Percentiles rank a stretch among this genome's conserved stretches.
Conservation (phyloP, 345 rosid species). For the Pugionium dolabratum region DNA sequence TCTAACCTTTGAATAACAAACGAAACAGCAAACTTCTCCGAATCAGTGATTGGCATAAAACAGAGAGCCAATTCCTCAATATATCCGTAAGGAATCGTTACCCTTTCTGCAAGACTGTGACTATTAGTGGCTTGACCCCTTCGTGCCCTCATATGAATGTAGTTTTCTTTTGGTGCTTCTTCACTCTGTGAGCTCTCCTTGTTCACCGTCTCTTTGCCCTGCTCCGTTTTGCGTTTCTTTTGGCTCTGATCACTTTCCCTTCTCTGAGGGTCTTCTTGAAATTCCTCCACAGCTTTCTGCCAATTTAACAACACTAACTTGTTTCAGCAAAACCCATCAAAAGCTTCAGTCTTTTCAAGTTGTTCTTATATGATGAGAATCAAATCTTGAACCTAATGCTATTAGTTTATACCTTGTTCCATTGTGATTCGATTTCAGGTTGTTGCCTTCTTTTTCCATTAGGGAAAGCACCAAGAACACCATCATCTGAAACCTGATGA, state of each 20-base stretch:
- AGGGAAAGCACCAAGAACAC: conserved; percentile 48
- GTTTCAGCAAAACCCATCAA: conserved; percentile 40
- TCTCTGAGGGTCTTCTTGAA: conserved; percentile 47
- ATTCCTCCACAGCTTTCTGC: conserved; percentile 53
- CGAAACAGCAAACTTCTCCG: conserved; percentile 5
- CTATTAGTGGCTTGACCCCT: conserved; percentile 98
- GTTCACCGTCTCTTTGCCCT: conserved; percentile 53
- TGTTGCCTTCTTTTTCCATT: conserved; percentile 65
- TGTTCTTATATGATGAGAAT: neutral
- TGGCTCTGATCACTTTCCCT: conserved; percentile 56
- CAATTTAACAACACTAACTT: conserved; percentile 22
- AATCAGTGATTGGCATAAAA: conserved; percentile 19
- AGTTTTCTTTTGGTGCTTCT: conserved; percentile 74
- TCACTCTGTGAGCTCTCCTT: conserved; percentile 65
- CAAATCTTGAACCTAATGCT: conserved; percentile 7
- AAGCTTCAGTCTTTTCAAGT: conserved; percentile 17
- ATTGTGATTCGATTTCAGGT: conserved; percentile 48
- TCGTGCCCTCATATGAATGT: conserved; percentile 90
- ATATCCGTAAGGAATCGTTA: conserved; percentile 33
- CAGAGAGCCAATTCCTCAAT: conserved; percentile 3
- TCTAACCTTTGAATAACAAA: conserved; percentile 64
- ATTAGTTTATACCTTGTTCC: conserved; percentile 54
- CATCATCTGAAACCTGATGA: conserved; percentile 54
- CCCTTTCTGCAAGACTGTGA: conserved; percentile 98
- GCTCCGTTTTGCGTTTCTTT: conserved; percentile 62